Evolutionary conservation across 495 filamentous ascomycete genomes (phyloP).

Genomic region (Endocarpon pusillum): DNA sequence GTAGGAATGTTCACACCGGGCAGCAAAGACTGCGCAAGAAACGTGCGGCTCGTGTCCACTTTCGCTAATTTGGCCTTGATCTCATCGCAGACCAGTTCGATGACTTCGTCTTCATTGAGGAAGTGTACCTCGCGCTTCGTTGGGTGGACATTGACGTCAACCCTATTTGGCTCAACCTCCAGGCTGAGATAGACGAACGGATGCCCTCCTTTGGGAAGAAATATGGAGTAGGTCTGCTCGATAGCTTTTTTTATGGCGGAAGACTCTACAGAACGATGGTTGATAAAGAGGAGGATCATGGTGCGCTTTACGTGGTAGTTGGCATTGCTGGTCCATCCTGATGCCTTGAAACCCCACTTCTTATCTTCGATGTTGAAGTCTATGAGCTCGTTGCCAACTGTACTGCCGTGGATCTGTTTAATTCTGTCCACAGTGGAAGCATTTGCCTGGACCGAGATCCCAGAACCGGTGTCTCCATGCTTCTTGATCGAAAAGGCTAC

Average conservation of each 20-base stretch:
- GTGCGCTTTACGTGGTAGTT: conserved; percentile 94
- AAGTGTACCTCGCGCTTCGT: conserved; percentile 98
- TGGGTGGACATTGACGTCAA: conserved; percentile 96
- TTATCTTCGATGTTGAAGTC: conserved; percentile 55
- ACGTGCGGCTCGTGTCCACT: conserved; percentile 89
- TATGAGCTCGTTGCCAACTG: conserved; percentile 79
- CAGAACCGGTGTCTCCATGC: conserved; percentile 68
- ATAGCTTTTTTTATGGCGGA: conserved; percentile 74
- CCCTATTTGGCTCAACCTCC: conserved; percentile 80
- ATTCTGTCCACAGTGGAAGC: conserved; percentile 68
- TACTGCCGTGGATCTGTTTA: conserved; percentile 71
- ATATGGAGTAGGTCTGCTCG: conserved; percentile 79
- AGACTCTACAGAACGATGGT: conserved; percentile 92
- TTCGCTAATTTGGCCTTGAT: conserved; percentile 65
- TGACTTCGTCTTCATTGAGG: conserved; percentile 92
- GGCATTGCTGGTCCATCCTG: conserved; percentile 76
- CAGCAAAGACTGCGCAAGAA: conserved; percentile 81
- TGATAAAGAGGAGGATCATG: conserved; percentile 83
- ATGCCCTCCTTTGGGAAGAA: conserved; percentile 87
- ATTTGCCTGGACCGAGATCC: conserved; percentile 57
- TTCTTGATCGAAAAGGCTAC: conserved; percentile 96
- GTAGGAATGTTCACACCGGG: conserved; percentile 36
- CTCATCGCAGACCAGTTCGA: conserved; percentile 70
- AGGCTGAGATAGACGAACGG: conserved; percentile 88
- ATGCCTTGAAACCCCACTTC: conserved; percentile 66